Evolutionary conservation across 306 rosid species (phyloP).

Genomic region (Vachellia collinsii): DNA sequence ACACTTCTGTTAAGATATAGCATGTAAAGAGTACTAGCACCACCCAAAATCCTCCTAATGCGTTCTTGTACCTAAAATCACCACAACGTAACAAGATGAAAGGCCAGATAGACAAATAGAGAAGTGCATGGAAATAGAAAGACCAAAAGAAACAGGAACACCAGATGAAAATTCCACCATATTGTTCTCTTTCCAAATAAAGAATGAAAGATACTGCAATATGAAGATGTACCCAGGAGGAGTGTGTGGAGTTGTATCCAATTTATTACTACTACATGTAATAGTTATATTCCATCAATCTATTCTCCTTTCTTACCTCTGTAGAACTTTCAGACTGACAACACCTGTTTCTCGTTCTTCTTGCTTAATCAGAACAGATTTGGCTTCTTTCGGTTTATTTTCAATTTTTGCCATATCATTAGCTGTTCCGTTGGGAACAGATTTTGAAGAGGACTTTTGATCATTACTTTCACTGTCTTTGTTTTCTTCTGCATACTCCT

Average conservation of each 20-base stretch:
- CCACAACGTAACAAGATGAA: slow-evolving; percentile 26
- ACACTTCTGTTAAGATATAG: slow-evolving; percentile 65
- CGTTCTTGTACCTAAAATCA: slow-evolving; percentile 71
- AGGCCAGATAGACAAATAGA: slow-evolving; percentile 2
- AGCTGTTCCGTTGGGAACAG: slow-evolving; percentile 47
- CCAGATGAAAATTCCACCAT: slow-evolving; percentile 19
- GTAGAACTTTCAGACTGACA: slow-evolving; percentile 74
- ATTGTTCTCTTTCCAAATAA: slow-evolving; percentile 14
- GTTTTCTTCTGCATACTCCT: slow-evolving; percentile 60
- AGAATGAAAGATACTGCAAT: slow-evolving; percentile 32
- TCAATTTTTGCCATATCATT: slow-evolving; percentile 46
- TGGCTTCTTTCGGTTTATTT: slow-evolving; percentile 57
- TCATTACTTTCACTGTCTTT: slow-evolving; percentile 40
- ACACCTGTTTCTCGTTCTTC: slow-evolving; percentile 96
- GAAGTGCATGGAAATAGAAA: neutral
- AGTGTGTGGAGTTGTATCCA: neutral
- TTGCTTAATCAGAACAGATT: slow-evolving; percentile 77
- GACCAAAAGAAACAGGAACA: slow-evolving; percentile 28
- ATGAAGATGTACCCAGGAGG: neutral
- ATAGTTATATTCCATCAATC: slow-evolving; percentile 15
- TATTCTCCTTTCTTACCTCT: slow-evolving; percentile 54
- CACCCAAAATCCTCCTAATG: slow-evolving; percentile 89
- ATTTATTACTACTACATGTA: slow-evolving; percentile 18
- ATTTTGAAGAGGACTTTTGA: slow-evolving; percentile 48
- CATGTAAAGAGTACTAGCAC: slow-evolving; percentile 68